A percentile compares a stretch with the other conserved stretches of the same genome.
Evolutionary conservation across 2,329 filamentous ascomycete genomes (phyloP).

Genomic region (Clonostachys byssicola): DNA sequence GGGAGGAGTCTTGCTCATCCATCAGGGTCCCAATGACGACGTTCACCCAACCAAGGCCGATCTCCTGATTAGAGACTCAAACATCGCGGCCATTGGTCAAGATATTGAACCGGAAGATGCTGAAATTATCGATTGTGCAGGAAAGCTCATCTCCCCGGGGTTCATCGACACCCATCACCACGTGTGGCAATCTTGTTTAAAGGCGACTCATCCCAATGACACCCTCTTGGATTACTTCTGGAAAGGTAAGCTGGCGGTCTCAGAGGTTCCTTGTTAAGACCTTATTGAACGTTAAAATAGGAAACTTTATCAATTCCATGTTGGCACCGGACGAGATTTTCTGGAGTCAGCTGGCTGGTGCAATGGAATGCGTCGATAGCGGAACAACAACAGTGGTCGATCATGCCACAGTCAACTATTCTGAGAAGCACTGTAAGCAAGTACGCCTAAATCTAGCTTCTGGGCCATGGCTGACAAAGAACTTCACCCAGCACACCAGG

Average conservation of each 20-base stretch:
- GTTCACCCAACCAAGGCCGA: too few relatives aligned
- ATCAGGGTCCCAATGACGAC: too few relatives aligned
- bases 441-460: too few relatives aligned
- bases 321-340: constrained; percentile 31
- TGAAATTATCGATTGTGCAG: constrained; percentile 29
- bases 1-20: too few relatives aligned
- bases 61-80: too few relatives aligned
- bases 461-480: neutral
- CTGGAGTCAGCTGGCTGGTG: constrained; percentile 35
- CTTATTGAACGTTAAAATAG: too few relatives aligned
- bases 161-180: constrained; percentile 40
- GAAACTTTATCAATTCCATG: neutral
- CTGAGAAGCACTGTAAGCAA: constrained; percentile 3
- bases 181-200: constrained; percentile 33
- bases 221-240: constrained; percentile 15
- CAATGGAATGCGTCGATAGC: constrained; percentile 30
- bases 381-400: constrained; percentile 30
- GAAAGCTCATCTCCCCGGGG: constrained; percentile 31
- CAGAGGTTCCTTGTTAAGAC: too few relatives aligned
- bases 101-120: neutral
- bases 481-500: constrained; percentile 13
- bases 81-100: too few relatives aligned
- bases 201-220: constrained; percentile 14
- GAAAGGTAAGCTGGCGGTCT: too few relatives aligned
- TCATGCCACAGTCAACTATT: constrained; percentile 6